Evolutionary conservation across 2,329 filamentous ascomycete genomes (phyloP).

Genomic region (Fusarium sp.): DNA sequence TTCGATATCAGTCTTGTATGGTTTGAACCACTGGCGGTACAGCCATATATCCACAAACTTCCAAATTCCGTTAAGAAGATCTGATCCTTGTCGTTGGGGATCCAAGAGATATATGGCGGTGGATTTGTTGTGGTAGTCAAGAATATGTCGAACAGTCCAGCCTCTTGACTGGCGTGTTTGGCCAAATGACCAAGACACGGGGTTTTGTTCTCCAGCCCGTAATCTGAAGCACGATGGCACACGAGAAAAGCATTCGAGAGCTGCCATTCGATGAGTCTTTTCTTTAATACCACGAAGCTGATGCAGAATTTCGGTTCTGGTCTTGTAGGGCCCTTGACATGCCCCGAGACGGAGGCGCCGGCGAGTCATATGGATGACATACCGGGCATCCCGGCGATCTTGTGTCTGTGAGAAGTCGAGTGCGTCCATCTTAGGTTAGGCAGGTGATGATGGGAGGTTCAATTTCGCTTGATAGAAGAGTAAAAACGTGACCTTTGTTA

Average conservation of each 20-base stretch:
- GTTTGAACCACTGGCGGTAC: constrained; percentile 14
- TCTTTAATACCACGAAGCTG: background rate
- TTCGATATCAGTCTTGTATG: constrained; percentile 8
- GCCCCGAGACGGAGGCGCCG: background rate
- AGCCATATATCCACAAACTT: constrained; percentile 15
- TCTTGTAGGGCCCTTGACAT: background rate
- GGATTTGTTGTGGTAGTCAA: constrained; percentile 5
- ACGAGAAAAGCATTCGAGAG: background rate
- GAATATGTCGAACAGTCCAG: background rate
- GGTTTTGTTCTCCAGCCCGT: background rate
- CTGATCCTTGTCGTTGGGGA: background rate
- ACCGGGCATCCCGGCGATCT: background rate
- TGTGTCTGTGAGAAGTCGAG: background rate
- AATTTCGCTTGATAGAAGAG: background rate
- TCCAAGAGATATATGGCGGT: constrained; percentile 4
- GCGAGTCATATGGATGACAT: background rate
- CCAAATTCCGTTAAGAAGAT: background rate
- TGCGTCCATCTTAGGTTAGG: background rate
- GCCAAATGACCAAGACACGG: background rate
- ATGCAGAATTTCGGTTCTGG: constrained; percentile 4
- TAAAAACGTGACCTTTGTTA: background rate
- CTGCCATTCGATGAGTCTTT: background rate
- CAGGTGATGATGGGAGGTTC: background rate
- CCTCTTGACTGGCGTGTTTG: background rate
- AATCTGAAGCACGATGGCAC: background rate